A percentile compares a stretch with the other conserved stretches of the same genome.
Evolutionary conservation across 306 rosid genomes (phyloP).

Genomic region (Gastrolobium bilobum): DNA sequence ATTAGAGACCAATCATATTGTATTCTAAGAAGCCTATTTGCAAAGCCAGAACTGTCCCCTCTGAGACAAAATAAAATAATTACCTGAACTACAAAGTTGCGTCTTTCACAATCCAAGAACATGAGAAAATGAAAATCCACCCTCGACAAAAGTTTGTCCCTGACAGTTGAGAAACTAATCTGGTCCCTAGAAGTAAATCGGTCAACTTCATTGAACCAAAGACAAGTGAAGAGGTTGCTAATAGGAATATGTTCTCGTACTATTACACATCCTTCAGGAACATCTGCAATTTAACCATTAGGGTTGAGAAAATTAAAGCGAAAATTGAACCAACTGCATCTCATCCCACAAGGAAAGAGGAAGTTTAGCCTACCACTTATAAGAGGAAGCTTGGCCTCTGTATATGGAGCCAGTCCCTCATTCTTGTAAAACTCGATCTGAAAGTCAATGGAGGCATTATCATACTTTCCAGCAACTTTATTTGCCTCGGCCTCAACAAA

Average conservation of each 20-base stretch:
- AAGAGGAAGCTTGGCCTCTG: constrained; percentile 91
- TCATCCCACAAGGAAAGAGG: constrained; percentile 16
- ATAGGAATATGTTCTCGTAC: constrained; percentile 90
- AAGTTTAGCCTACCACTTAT: constrained; percentile 80
- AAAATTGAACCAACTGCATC: constrained; percentile 22
- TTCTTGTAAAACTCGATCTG: constrained; percentile 85
- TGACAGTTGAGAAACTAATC: constrained; percentile 81
- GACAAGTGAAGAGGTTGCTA: constrained; percentile 92
- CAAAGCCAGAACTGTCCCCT: constrained; percentile 4
- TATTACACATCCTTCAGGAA: constrained; percentile 97
- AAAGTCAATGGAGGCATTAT: constrained; percentile 87
- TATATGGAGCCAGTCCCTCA: constrained; percentile 90
- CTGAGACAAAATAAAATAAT: constrained; percentile 27
- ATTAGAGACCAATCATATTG: neutral
- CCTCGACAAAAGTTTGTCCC: constrained; percentile 73
- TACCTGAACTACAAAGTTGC: constrained; percentile 95
- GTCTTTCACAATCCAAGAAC: constrained; percentile 95
- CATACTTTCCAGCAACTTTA: constrained; percentile 91
- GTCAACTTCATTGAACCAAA: constrained; percentile 98
- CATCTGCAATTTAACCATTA: constrained; percentile 72
- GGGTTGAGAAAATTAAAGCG: constrained; percentile 36
- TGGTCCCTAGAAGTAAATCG: constrained; percentile 98
- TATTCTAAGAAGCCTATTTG: neutral
- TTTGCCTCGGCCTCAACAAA: constrained; percentile 97
- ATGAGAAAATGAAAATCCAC: constrained; percentile 79